Evolutionary conservation across 2,329 filamentous ascomycete genomes (phyloP).

Genomic region (Hirsutella rhossiliensis): DNA sequence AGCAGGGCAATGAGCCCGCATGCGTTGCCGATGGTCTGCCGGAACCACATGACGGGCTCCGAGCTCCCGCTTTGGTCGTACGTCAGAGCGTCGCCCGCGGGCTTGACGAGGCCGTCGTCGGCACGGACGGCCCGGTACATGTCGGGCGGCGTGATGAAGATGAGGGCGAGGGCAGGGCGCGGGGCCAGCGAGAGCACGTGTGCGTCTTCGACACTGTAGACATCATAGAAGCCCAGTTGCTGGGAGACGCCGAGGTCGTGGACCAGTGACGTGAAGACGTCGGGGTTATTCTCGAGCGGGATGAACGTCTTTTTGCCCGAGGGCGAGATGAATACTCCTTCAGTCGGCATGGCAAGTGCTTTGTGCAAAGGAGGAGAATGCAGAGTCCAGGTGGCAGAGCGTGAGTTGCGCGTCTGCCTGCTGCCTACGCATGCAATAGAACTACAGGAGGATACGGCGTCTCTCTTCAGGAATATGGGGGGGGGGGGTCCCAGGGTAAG

Average conservation of each 20-base stretch:
- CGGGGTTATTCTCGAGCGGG: slow-evolving; percentile 51
- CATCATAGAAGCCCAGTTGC: slow-evolving; percentile 64
- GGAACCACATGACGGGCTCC: slow-evolving; percentile 71
- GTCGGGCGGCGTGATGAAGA: slow-evolving; percentile 61
- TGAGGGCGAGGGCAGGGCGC: slow-evolving; percentile 62
- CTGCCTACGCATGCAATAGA: too few relatives aligned
- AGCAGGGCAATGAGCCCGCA: slow-evolving; percentile 71
- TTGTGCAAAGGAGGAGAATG: neutral
- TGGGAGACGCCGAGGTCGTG: slow-evolving; percentile 59
- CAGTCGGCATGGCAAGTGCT: slow-evolving; percentile 12
- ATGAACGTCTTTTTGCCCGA: slow-evolving; percentile 23
- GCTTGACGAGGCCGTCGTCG: slow-evolving; percentile 12
- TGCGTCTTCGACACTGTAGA: slow-evolving; percentile 60
- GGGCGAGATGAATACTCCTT: slow-evolving; percentile 16
- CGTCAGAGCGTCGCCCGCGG: slow-evolving; percentile 10
- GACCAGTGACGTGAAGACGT: slow-evolving; percentile 63
- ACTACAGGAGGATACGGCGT: too few relatives aligned
- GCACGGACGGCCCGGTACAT: slow-evolving; percentile 33
- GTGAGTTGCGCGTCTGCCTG: neutral
- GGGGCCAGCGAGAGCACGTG: slow-evolving; percentile 61
- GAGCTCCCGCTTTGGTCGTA: slow-evolving; percentile 21
- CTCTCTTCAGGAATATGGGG: too few relatives aligned
- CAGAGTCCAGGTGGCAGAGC: too few relatives aligned
- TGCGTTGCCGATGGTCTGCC: slow-evolving; percentile 73
- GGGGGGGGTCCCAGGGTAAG: too few relatives aligned